Conservation (phyloP, 2,329 filamentous ascomycete species). For the Plenodomus biglobosus region DNA sequence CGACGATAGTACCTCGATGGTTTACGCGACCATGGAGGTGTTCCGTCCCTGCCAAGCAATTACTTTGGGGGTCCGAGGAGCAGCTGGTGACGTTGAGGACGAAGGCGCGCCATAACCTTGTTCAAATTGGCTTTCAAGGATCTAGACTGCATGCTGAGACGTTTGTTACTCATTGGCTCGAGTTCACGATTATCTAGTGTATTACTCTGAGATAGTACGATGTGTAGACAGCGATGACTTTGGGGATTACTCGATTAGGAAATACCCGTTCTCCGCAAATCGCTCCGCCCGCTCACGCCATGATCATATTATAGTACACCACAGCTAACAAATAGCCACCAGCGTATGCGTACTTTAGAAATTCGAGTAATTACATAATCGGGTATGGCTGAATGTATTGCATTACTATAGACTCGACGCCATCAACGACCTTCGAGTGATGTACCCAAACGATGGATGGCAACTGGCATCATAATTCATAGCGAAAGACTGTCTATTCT, state of each 20-base stretch:
- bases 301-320: too few species aligned
- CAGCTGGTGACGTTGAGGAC: too few species aligned
- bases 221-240: too few species aligned
- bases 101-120: too few species aligned
- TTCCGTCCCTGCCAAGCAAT: constrained; percentile 19
- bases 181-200: too few species aligned
- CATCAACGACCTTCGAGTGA: constrained; percentile 3
- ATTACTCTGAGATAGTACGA: too few species aligned
- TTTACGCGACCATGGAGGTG: constrained; percentile 16
- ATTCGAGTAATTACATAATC: too few species aligned
- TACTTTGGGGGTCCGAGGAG: neutral
- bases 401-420: constrained; percentile 10
- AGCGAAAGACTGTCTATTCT: constrained; percentile 23
- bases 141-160: too few species aligned
- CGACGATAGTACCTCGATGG: constrained; percentile 33
- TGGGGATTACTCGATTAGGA: constrained; percentile 8
- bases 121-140: too few species aligned
- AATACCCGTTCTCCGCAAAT: constrained; percentile 13
- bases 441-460: constrained; percentile 15
- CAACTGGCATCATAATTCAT: constrained; percentile 8
- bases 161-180: too few species aligned
- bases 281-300: neutral
- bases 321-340: too few species aligned
- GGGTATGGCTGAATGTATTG: constrained; percentile 6
- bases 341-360: too few species aligned